A percentile compares a stretch with the other conserved stretches of the same genome.
These are phyloP conservation scores for Colletotrichum spinosum DNA, from an alignment of 2,329 filamentous ascomycete species.

Conservation along the genomic window DNA sequence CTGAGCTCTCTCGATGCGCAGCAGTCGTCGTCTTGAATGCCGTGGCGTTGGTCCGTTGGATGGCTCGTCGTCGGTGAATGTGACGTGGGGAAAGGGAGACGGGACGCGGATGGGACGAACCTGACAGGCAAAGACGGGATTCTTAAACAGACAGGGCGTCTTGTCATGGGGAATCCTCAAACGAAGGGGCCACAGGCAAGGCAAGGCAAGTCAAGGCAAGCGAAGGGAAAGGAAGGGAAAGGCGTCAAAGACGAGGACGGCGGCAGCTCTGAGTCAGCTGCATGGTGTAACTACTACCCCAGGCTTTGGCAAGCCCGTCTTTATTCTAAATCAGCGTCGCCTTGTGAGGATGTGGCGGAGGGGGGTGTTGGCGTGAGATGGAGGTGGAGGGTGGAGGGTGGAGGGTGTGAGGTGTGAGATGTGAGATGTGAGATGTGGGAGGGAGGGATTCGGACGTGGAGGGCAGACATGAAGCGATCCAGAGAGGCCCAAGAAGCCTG, in stretches of 20 bases:
- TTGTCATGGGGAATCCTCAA: background rate
- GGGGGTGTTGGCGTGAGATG: background rate
- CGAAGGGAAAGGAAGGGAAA: background rate
- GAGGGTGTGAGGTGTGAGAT: background rate
- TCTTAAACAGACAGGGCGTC: slow-evolving; percentile 28
- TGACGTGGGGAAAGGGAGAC: slow-evolving; percentile 24
- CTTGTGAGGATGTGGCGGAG: too few species aligned
- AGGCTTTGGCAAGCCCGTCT: background rate
- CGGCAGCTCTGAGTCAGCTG: background rate
- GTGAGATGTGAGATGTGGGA: background rate
- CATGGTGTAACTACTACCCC: background rate
- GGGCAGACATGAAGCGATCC: background rate
- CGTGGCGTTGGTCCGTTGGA: slow-evolving; percentile 11
- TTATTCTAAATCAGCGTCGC: too few species aligned
- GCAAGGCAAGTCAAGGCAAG: slow-evolving; percentile 8
- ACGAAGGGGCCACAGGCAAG: background rate
- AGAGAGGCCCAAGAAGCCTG: background rate
- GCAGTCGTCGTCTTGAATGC: background rate
- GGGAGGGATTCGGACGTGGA: too few species aligned
- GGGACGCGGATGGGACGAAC: slow-evolving; percentile 26
- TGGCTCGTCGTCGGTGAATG: background rate
- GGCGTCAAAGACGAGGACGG: background rate
- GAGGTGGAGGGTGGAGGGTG: background rate
- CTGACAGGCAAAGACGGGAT: slow-evolving; percentile 9
- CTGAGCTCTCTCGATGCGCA: background rate